Base-by-base conservation (phyloP, 2,329 filamentous ascomycete species). In the Hirsutella rhossiliensis region DNA sequence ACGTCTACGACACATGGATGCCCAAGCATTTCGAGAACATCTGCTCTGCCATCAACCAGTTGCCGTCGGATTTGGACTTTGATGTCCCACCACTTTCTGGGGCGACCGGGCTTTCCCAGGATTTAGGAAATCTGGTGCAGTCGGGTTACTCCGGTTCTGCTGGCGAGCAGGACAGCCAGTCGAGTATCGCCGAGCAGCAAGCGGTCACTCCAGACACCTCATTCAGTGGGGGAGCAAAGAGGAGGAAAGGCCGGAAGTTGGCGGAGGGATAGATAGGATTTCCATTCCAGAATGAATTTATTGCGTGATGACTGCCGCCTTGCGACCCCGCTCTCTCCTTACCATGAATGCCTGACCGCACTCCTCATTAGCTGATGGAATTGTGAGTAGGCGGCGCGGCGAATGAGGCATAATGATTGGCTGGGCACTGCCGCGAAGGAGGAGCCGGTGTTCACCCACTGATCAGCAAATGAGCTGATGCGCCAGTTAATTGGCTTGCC, bases 41-140 rank as follows among this genome's bases (percentile, higher is more conserved):
- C 9, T 42, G 43, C 36, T 45, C 43, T 6, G 43, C 41, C 12
- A 45, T 48, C 28, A 32, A 48, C 20, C 38, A 42, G 41, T 19
- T 48, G 27, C 46, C 46, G 15, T 15, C 19, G 7, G 9, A 44
- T n/a, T 9, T 30, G 38, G 27, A 30, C n/a, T 28, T 28, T 7
- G n/a, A 19, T 38, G 40, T 39, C 12, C 12, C 40, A 32, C 41
- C 43, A 3, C 40, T 45, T 34, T 45, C 54, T 51, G 32, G 39
- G 23, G 17, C 34, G 34, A 31, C 30, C 30, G 34, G 34, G 9
- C 34, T 37, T 19, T 37, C 34, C 15, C 17, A 37, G 34, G 34
- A 19, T 37, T 37, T 37, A 9, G 30, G 15, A n/a, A 32, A n/a
- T 9, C 30, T 7, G 23, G 23, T 23, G 23, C 23, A 23, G 23